Conservation (phyloP, 345 rosid species). For the Eucalyptus paniculata region DNA sequence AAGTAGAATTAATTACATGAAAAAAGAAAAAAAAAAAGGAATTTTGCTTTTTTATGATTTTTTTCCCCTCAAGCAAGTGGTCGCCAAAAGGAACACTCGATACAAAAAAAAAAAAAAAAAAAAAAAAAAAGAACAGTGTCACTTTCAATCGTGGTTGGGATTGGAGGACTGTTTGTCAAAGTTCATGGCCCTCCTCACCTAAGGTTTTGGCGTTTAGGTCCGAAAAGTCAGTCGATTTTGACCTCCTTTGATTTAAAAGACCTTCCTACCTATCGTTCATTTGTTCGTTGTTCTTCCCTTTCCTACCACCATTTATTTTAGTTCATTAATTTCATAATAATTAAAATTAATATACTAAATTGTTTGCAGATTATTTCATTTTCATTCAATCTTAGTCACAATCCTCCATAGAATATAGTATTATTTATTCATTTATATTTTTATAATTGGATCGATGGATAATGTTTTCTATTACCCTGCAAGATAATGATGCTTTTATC, state of each 20-base stretch:
- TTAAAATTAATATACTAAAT: background rate
- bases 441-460: background rate
- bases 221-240: background rate
- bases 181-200: background rate
- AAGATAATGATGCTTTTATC: background rate
- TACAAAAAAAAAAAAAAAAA: fast-evolving
- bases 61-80: background rate
- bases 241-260: background rate
- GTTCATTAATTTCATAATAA: background rate
- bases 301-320: background rate
- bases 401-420: background rate
- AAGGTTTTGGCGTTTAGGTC: background rate
- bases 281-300: background rate
- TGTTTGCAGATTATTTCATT: background rate
- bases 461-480: background rate
- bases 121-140: too few species aligned
- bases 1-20: background rate
- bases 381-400: background rate
- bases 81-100: background rate
- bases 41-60: background rate
- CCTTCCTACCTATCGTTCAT: background rate
- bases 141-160: background rate
- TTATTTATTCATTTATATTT: background rate
- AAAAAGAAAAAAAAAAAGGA: background rate
- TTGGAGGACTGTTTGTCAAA: background rate